A percentile compares a stretch with the other conserved stretches of the same genome.
These are phyloP conservation scores for Raffaelea albimanens DNA, from an alignment of 2,329 filamentous ascomycete genomes.

Conservation along the genomic window DNA sequence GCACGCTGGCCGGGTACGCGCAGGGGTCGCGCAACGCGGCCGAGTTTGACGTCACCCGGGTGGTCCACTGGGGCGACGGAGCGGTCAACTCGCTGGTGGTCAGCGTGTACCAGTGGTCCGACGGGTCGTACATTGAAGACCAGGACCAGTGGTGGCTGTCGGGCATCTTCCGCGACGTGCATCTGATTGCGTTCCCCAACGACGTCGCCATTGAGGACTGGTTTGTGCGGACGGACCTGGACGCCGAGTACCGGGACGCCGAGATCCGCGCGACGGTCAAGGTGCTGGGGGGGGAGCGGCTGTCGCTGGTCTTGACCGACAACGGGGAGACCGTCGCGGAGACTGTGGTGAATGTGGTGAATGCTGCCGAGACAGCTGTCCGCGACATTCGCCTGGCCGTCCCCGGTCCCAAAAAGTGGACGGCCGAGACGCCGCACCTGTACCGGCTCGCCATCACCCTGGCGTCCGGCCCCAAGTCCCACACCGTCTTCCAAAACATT, in stretches of 20 bases:
- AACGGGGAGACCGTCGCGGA: constrained; percentile 22
- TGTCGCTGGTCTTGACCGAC: constrained; percentile 26
- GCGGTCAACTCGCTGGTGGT: constrained; percentile 47
- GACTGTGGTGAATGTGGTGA: too few relatives aligned
- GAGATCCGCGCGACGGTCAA: constrained; percentile 39
- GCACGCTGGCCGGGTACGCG: constrained; percentile 53
- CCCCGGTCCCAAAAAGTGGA: constrained; percentile 53
- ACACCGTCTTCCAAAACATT: constrained; percentile 32
- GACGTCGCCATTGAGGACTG: constrained; percentile 47
- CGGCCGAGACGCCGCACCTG: constrained; percentile 55
- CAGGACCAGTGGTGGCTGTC: constrained; percentile 63
- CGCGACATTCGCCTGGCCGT: constrained; percentile 19
- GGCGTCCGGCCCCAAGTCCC: constrained; percentile 7
- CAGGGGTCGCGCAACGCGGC: constrained; percentile 60
- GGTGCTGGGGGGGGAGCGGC: constrained; percentile 13
- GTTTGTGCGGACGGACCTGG: constrained; percentile 44
- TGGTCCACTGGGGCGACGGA: constrained; percentile 24
- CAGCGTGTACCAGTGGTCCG: constrained; percentile 61
- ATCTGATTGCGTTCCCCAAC: constrained; percentile 48
- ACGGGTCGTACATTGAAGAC: constrained; percentile 61
- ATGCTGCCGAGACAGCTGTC: too few relatives aligned
- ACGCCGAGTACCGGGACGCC: constrained; percentile 39
- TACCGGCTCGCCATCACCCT: constrained; percentile 43
- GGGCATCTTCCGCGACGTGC: constrained; percentile 59
- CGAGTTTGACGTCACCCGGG: constrained; percentile 55